These are phyloP conservation scores for Diaporthe sp. DNA, from an alignment of 2,329 filamentous ascomycete species.

Conservation along the genomic window DNA sequence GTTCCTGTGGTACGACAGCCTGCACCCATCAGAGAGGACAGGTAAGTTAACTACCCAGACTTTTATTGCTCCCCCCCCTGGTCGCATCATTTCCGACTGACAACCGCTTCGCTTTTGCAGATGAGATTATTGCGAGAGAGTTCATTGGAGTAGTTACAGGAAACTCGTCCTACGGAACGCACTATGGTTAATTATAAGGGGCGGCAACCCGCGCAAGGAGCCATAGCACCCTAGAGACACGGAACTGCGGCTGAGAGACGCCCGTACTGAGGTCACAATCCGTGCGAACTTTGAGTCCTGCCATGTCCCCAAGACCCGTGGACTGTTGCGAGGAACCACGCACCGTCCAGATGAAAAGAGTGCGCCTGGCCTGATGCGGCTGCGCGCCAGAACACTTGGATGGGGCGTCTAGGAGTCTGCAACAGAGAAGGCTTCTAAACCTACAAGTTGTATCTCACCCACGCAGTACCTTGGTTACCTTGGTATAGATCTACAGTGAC, in stretches of 20 bases:
- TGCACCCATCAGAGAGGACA: constrained; percentile 77
- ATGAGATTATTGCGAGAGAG: constrained; percentile 42
- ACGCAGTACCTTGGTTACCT: neutral
- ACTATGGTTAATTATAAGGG: neutral
- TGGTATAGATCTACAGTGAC: no score
- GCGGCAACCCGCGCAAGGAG: no score
- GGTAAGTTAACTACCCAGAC: constrained; percentile 54
- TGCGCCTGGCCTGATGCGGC: neutral
- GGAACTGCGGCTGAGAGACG: no score
- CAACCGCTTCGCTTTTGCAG: constrained; percentile 28
- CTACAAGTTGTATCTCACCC: neutral
- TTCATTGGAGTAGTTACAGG: constrained; percentile 40
- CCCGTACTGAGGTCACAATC: no score
- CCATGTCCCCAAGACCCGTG: neutral
- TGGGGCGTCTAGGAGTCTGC: neutral
- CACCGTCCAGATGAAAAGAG: neutral
- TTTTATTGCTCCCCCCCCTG: neutral
- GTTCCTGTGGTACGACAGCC: constrained; percentile 78
- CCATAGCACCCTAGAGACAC: no score
- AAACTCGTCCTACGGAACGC: constrained; percentile 38
- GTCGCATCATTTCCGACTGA: neutral
- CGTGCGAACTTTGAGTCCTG: neutral
- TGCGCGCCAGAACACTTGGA: neutral
- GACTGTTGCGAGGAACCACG: neutral
- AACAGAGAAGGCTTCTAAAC: neutral